phyloP scores from a whole-genome alignment of 2,329 filamentous ascomycete species.

The Penicillium griseofulvum region DNA sequence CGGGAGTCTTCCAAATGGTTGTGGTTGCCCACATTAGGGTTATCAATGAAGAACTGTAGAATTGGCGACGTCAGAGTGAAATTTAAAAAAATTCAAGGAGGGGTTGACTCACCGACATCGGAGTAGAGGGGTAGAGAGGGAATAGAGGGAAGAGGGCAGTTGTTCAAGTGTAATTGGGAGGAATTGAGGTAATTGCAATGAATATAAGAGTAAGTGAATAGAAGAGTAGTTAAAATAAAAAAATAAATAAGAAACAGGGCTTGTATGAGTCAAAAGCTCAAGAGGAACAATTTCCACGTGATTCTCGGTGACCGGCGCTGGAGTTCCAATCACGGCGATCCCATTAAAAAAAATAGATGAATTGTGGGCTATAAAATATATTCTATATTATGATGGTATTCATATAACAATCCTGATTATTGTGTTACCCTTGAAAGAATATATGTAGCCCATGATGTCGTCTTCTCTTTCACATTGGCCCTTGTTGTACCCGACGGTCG shows the following conservation, averaged over 20 bases:
- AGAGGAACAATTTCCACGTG: constrained; percentile 23
- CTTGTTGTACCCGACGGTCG: constrained; percentile 22
- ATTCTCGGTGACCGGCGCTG: constrained; percentile 25
- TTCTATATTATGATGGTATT: neutral
- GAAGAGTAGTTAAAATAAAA: neutral
- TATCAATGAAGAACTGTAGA: constrained; percentile 69
- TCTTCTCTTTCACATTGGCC: neutral
- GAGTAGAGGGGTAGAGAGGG: too few relatives aligned
- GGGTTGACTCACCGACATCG: constrained; percentile 36
- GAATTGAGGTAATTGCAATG: neutral
- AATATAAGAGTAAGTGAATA: neutral
- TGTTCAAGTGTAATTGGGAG: constrained; percentile 5
- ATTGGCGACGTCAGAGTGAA: constrained; percentile 12
- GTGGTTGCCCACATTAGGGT: constrained; percentile 75
- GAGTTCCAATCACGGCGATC: constrained; percentile 17
- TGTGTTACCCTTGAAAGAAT: neutral
- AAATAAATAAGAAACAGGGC: neutral
- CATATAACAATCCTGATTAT: neutral
- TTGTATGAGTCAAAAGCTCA: constrained; percentile 19
- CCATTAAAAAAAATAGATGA: constrained; percentile 3
- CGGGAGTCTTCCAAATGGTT: constrained; percentile 75
- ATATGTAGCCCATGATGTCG: neutral
- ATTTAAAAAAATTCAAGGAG: constrained; percentile 12
- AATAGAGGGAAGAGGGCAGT: neutral
- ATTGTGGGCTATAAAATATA: neutral